Evolutionary conservation across 345 rosid genomes (phyloP).

Genomic region (Gynandropsis gynandra): DNA sequence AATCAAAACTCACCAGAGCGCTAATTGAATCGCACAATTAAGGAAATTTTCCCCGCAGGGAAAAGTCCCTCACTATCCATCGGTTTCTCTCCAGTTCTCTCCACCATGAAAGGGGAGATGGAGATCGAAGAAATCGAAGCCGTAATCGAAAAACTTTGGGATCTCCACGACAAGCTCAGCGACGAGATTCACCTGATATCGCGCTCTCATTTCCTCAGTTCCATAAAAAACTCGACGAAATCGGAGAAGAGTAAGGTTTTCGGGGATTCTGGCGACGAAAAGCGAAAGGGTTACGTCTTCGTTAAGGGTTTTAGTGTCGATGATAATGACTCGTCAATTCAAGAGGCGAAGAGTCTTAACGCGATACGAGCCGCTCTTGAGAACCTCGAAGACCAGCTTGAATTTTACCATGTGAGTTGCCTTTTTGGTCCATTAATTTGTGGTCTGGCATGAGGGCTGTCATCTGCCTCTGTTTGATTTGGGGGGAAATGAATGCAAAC

Average conservation of each 20-base stretch:
- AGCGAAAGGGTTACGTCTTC: conserved; percentile 60
- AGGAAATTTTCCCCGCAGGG: too few species aligned
- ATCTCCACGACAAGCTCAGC: conserved; percentile 91
- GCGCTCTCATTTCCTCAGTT: conserved; percentile 66
- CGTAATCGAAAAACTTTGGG: conserved; percentile 87
- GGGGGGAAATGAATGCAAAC: conserved; percentile 4
- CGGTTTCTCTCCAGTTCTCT: conserved; percentile 3
- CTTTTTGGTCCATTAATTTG: background rate
- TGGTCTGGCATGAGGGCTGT: background rate
- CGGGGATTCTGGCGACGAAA: conserved; percentile 31
- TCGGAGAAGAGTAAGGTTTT: conserved; percentile 38
- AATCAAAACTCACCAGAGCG: conserved; percentile 20
- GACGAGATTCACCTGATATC: conserved; percentile 89
- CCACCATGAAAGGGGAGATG: conserved; percentile 64
- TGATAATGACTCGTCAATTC: conserved; percentile 50
- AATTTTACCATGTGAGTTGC: conserved; percentile 71
- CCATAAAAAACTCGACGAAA: conserved; percentile 36
- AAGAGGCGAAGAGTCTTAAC: conserved; percentile 85
- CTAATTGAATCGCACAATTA: conserved; percentile 27
- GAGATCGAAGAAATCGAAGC: conserved; percentile 86
- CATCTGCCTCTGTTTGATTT: background rate
- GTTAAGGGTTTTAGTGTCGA: conserved; percentile 60
- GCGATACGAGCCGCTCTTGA: conserved; percentile 86
- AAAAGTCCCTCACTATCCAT: conserved; percentile 21
- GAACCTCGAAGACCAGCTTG: conserved; percentile 96